Percentiles rank a stretch among this genome's conserved stretches.
Evolutionary conservation across 2,329 filamentous ascomycete genomes (phyloP).

Genomic region (Penicillium sp.): DNA sequence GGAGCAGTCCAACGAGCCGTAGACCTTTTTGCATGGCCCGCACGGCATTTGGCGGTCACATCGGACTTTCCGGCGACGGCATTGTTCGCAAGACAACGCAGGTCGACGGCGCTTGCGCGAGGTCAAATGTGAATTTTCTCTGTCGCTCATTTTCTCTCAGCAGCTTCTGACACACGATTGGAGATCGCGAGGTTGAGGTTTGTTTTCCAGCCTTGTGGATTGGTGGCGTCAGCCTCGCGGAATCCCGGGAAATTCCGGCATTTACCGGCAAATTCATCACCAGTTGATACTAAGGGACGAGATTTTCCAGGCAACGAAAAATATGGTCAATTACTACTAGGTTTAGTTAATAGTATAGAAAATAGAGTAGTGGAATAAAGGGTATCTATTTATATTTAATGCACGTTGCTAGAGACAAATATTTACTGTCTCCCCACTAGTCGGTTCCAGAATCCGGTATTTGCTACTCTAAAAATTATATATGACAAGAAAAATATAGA

Average conservation of each 20-base stretch:
- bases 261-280: slow-evolving; percentile 6
- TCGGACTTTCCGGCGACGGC: slow-evolving; percentile 35
- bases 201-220: neutral
- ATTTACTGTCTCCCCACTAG: too few species aligned
- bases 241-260: slow-evolving; percentile 20
- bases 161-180: neutral
- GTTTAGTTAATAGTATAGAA: too few species aligned
- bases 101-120: slow-evolving; percentile 34
- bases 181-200: neutral
- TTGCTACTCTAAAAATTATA: neutral
- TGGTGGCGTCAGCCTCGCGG: slow-evolving; percentile 3
- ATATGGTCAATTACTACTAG: too few species aligned
- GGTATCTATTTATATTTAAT: too few species aligned
- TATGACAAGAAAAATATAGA: neutral
- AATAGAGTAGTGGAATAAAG: too few species aligned
- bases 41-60: slow-evolving; percentile 35
- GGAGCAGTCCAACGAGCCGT: slow-evolving; percentile 25
- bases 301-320: too few species aligned
- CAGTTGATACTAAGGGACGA: too few species aligned
- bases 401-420: too few species aligned
- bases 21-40: slow-evolving; percentile 29
- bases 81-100: slow-evolving; percentile 33
- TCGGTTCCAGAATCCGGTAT: neutral
- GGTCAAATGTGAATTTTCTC: neutral
- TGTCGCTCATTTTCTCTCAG: slow-evolving; percentile 3